Percentiles rank a stretch among this genome's conserved stretches.
phyloP scores from a whole-genome alignment of 2,329 filamentous ascomycete species.

The Ilyonectria mors-panacis region DNA sequence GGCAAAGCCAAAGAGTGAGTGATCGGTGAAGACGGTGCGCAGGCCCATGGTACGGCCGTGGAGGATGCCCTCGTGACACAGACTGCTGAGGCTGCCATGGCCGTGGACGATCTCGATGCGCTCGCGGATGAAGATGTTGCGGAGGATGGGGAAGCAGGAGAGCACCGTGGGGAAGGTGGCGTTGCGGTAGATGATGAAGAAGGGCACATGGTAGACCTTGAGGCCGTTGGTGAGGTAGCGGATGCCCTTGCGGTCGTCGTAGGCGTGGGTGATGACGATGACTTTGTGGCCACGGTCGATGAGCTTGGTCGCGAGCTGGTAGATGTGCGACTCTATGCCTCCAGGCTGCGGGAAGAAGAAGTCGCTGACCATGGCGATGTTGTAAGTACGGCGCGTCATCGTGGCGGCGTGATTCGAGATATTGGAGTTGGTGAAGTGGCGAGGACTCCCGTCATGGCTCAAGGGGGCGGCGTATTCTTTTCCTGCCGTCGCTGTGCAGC shows the following conservation, averaged over 20 bases:
- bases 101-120: constrained; percentile 97
- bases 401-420: constrained; percentile 45
- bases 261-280: constrained; percentile 96
- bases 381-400: constrained; percentile 73
- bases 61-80: constrained; percentile 95
- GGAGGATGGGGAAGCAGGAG: constrained; percentile 97
- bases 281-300: constrained; percentile 98
- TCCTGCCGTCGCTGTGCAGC: constrained; percentile 15
- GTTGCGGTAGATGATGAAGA: constrained; percentile 94
- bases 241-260: constrained; percentile 90
- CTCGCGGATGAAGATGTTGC: constrained; percentile 95
- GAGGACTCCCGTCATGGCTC: constrained; percentile 35
- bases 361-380: constrained; percentile 95
- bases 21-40: constrained; percentile 96
- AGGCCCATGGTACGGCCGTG: constrained; percentile 97
- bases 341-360: constrained; percentile 99
- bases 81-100: constrained; percentile 92
- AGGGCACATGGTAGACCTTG: constrained; percentile 98
- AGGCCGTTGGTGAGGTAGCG: constrained; percentile 97
- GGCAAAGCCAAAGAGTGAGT: constrained; percentile 97
- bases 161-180: constrained; percentile 97
- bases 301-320: constrained; percentile 95
- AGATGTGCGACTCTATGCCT: constrained; percentile 98
- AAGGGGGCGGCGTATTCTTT: not conserved
- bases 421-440: constrained; percentile 26